phyloP scores from a whole-genome alignment of 1,284 basidiomycete species.

The Tranzscheliella williamsii region DNA sequence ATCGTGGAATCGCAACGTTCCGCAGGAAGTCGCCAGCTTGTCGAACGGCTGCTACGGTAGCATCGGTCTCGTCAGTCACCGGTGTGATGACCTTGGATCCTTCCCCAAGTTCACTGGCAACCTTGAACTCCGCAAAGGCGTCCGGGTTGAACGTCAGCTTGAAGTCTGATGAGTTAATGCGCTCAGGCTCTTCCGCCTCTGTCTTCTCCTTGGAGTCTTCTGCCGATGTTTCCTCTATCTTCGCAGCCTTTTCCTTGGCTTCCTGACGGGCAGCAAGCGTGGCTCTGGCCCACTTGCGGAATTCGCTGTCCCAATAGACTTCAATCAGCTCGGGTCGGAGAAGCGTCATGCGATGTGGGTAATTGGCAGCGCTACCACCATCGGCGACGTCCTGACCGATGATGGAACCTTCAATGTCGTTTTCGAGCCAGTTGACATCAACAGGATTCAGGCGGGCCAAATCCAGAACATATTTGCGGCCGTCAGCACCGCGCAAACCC shows the following conservation, averaged over 20 bases:
- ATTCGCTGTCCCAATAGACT: constrained; percentile 65
- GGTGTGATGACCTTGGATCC: constrained; percentile 44
- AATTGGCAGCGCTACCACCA: constrained; percentile 35
- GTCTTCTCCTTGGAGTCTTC: constrained; percentile 9
- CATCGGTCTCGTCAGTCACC: constrained; percentile 64
- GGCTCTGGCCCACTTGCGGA: constrained; percentile 65
- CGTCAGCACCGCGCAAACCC: constrained; percentile 67
- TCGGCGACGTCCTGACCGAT: constrained; percentile 32
- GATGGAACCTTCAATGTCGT: constrained; percentile 62
- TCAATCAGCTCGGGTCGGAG: constrained; percentile 68
- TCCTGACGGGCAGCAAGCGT: constrained; percentile 60
- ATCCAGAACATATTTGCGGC: constrained; percentile 67
- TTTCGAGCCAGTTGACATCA: constrained; percentile 67
- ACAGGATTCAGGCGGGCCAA: constrained; percentile 65
- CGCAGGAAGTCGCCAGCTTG: constrained; percentile 65
- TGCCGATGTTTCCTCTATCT: background rate
- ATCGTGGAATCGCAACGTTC: constrained; percentile 62
- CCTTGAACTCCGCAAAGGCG: constrained; percentile 64
- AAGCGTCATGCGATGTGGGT: constrained; percentile 66
- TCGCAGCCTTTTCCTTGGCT: constrained; percentile 26
- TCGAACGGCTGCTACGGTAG: constrained; percentile 65
- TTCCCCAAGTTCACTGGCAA: constrained; percentile 25
- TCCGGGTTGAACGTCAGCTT: constrained; percentile 67
- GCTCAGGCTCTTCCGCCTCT: constrained; percentile 41
- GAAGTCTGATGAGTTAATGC: constrained; percentile 62